Base-by-base conservation (phyloP, 495 filamentous ascomycete species). In the Xylaria grammica region DNA sequence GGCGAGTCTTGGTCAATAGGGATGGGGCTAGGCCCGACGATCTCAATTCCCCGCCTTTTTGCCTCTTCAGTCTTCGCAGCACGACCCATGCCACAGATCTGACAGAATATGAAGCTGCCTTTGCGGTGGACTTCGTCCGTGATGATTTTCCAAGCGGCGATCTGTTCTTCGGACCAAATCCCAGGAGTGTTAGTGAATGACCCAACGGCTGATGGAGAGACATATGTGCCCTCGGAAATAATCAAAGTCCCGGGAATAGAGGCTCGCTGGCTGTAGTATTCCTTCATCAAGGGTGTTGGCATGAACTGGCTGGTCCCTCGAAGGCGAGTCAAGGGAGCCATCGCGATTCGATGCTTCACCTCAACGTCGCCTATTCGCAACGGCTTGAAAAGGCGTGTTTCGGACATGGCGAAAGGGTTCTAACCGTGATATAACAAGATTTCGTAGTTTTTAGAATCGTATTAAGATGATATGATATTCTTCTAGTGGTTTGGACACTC, bases 41-140 rank as follows among this genome's bases (percentile, higher is more conserved):
- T 61, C 3, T 75, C 65, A 8, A 69, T 71, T 1, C 76, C 79
- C 4, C 77, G 71, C 45, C 63, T 62, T 53, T 78, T 71, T 1
- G 77, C 72, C 1, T 73, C 69, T 9, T 69, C 63, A 1, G 80
- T 69, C 0, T 78, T 65, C 7, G 74, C 71, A 11, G 72, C 72
- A 30, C 73, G 73, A 15, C 73, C 73, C 34, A 70, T 27, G 1
- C 82, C 86, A 82, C 85, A 88, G 1, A 91, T 72, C 68, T 91
- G 88, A 19, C 81, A 42, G 71, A 75, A 88, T 64, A 90, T 87
- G 68, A 77, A 84, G 46, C 78, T 80, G 52, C 86, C 84, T 58
- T 88, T 85, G 11, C 77, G 75, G 73, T 91, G 88, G 10, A 91
- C 88, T 17, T 78, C 82, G 53, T 86, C 83, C 5, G 84, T 87